phyloP scores from a whole-genome alignment of 2,329 filamentous ascomycete genomes.

The Xylariaceae sp. region DNA sequence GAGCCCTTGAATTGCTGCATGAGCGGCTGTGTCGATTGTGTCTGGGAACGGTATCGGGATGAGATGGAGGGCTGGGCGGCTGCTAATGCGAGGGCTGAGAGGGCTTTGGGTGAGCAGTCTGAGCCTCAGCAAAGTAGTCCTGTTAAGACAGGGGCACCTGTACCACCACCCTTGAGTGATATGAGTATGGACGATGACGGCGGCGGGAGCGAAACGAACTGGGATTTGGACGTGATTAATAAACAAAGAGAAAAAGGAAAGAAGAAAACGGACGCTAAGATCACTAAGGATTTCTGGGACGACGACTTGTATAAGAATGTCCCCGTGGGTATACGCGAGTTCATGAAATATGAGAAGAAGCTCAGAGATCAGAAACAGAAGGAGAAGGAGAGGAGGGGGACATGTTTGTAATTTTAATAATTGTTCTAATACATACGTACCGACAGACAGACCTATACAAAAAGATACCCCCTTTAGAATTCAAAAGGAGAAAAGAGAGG shows the following conservation, averaged over 20 bases:
- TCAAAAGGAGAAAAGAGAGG: no score
- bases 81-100: constrained; percentile 60
- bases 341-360: constrained; percentile 95
- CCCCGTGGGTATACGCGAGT: constrained; percentile 89
- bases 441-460: no score
- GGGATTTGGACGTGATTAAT: constrained; percentile 39
- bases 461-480: no score
- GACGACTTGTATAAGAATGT: constrained; percentile 74
- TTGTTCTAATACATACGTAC: no score
- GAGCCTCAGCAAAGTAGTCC: constrained; percentile 12
- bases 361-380: constrained; percentile 69
- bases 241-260: no score
- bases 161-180: constrained; percentile 4
- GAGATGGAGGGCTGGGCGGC: constrained; percentile 86
- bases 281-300: constrained; percentile 52
- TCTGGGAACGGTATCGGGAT: constrained; percentile 89
- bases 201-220: constrained; percentile 68
- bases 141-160: constrained; percentile 11
- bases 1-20: constrained; percentile 99
- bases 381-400: no score
- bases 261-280: constrained; percentile 36
- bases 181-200: constrained; percentile 76
- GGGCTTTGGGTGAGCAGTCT: constrained; percentile 40
- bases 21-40: constrained; percentile 96
- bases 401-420: no score